A percentile compares a stretch with the other conserved stretches of the same genome.
Evolutionary conservation across 805 yeast species (phyloP).

Genomic region (Tetrapisispora nanseiensis): DNA sequence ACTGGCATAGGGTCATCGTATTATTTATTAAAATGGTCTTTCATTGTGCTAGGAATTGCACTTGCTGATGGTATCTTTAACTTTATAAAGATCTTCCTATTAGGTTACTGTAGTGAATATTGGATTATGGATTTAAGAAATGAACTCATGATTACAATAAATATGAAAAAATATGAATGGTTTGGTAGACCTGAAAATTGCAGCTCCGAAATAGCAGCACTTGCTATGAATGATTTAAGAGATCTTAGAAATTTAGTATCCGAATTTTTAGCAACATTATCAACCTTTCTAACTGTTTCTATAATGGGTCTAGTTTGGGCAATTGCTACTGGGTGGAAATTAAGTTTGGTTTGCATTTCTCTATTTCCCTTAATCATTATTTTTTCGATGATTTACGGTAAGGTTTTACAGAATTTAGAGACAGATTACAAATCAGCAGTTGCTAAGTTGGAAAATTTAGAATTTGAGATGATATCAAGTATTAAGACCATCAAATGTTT

Average conservation of each 20-base stretch:
- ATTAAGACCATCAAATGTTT: constrained; percentile 56
- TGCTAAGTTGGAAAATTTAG: constrained; percentile 42
- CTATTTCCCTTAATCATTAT: constrained; percentile 55
- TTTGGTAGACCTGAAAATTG: constrained; percentile 32
- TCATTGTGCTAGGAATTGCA: constrained; percentile 54
- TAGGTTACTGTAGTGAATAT: constrained; percentile 53
- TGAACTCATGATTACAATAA: constrained; percentile 38
- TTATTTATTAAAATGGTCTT: constrained; percentile 50
- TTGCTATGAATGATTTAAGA: constrained; percentile 72
- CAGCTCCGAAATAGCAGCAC: constrained; percentile 49
- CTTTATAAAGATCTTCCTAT: constrained; percentile 39
- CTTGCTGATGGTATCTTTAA: constrained; percentile 48
- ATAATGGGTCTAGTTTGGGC: constrained; percentile 70
- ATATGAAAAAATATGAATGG: constrained; percentile 47
- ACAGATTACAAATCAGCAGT: constrained; percentile 46
- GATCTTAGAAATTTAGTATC: constrained; percentile 61
- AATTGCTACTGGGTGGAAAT: constrained; percentile 69
- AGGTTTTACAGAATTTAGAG: constrained; percentile 45
- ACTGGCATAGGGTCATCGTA: constrained; percentile 27
- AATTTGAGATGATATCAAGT: constrained; percentile 45
- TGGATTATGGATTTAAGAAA: constrained; percentile 54
- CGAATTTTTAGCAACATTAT: constrained; percentile 45
- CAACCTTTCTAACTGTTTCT: constrained; percentile 46
- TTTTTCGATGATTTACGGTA: constrained; percentile 44
- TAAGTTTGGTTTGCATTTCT: constrained; percentile 73